Evolutionary conservation across 495 filamentous ascomycete species (phyloP).

Genomic region (Podospora australis): DNA sequence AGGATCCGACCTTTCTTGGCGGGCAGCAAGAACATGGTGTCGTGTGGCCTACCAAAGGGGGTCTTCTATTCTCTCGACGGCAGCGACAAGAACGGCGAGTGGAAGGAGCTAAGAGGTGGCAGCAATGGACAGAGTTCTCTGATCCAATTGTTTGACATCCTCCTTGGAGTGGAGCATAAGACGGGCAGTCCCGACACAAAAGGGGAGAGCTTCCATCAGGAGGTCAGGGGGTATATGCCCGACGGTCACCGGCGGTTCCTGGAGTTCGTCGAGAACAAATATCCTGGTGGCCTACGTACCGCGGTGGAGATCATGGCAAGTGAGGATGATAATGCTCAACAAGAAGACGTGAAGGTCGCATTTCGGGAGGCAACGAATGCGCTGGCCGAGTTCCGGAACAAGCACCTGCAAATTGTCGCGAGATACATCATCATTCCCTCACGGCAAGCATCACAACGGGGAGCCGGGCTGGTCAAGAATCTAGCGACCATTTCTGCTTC

Average conservation of each 20-base stretch:
- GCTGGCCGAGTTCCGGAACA: constrained; percentile 73
- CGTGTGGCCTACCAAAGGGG: constrained; percentile 79
- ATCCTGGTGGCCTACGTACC: constrained; percentile 12
- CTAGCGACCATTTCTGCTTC: constrained; percentile 51
- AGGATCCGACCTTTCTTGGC: constrained; percentile 89
- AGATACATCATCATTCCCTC: constrained; percentile 81
- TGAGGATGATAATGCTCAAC: constrained; percentile 49
- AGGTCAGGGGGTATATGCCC: constrained; percentile 92
- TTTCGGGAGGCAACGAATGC: constrained; percentile 80
- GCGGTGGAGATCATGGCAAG: constrained; percentile 35
- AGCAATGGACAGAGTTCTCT: constrained; percentile 94
- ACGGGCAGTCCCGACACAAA: constrained; percentile 67
- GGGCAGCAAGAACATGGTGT: constrained; percentile 92
- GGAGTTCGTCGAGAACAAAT: constrained; percentile 58
- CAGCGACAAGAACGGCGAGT: constrained; percentile 56
- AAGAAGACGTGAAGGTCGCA: constrained; percentile 56
- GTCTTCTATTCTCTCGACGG: constrained; percentile 79
- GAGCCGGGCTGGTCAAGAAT: constrained; percentile 35
- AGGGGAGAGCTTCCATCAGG: constrained; percentile 84
- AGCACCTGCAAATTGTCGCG: constrained; percentile 87
- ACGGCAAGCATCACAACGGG: constrained; percentile 28
- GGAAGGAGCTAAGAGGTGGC: constrained; percentile 77
- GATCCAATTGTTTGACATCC: constrained; percentile 90
- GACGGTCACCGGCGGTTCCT: constrained; percentile 77
- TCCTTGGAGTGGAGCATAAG: constrained; percentile 84